These are phyloP conservation scores for Nymphaea thermarum DNA, from an alignment of 164 flowering plant genomes.

Conservation along the genomic window DNA sequence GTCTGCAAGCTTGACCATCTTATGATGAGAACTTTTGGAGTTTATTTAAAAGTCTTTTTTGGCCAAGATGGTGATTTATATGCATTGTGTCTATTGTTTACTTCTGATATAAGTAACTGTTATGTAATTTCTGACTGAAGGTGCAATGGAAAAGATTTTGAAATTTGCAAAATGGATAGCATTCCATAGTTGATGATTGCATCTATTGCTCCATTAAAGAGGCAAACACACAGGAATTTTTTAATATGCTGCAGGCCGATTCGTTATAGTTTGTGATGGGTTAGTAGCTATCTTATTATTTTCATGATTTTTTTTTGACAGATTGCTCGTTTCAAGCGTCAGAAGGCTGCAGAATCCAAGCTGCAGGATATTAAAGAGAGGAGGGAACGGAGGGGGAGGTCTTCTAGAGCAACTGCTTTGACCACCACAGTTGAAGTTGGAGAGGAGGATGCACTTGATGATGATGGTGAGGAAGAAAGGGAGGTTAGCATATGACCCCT, in stretches of 20 bases:
- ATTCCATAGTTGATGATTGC: too few relatives aligned
- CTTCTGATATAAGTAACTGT: too few relatives aligned
- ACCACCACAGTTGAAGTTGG: conserved; percentile 76
- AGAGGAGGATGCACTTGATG: conserved; percentile 79
- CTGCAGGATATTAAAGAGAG: conserved; percentile 75
- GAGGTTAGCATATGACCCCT: conserved; percentile 45
- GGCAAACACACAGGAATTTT: not conserved
- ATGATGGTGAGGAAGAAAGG: conserved; percentile 93
- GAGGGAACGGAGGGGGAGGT: conserved; percentile 85
- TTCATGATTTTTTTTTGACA: conserved; percentile 6
- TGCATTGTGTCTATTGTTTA: too few relatives aligned
- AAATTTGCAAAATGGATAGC: too few relatives aligned
- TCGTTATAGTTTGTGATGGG: not conserved
- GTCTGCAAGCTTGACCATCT: too few relatives aligned
- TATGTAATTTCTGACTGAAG: too few relatives aligned
- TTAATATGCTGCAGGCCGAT: not conserved
- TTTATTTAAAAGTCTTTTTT: too few relatives aligned
- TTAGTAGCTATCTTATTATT: not conserved
- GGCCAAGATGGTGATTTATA: too few relatives aligned
- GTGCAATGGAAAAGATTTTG: too few relatives aligned
- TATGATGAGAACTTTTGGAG: too few relatives aligned
- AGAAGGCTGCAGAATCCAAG: conserved; percentile 80
- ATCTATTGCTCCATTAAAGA: too few relatives aligned
- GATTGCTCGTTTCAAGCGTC: conserved; percentile 88
- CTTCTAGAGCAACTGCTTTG: conserved; percentile 74